phyloP scores from a whole-genome alignment of 2,329 filamentous ascomycete species.

The Trichoderma hamatum region DNA sequence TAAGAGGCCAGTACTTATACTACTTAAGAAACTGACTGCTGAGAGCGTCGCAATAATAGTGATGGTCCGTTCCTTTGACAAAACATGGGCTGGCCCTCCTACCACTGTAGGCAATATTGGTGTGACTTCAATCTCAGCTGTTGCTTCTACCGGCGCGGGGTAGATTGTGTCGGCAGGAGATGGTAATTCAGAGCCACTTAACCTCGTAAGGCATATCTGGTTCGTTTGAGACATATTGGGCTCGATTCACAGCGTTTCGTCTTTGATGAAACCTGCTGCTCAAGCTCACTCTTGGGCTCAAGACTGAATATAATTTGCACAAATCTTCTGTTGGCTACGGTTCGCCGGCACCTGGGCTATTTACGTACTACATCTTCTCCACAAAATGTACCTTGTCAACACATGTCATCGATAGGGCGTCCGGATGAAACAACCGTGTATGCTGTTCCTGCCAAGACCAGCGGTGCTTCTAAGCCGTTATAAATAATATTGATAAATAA shows the following conservation, averaged over 20 bases:
- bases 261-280: background rate
- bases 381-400: background rate
- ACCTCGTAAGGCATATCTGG: background rate
- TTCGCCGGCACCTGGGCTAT: background rate
- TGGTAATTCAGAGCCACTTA: background rate
- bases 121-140: background rate
- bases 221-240: background rate
- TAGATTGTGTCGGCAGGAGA: background rate
- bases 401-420: background rate
- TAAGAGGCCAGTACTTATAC: background rate
- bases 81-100: background rate
- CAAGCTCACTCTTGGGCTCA: background rate
- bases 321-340: background rate
- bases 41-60: background rate
- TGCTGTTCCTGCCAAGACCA: too few species aligned
- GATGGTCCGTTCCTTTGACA: background rate
- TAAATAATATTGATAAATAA: too few species aligned
- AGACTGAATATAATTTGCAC: background rate
- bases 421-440: too few species aligned
- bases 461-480: too few species aligned
- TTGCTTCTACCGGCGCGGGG: background rate
- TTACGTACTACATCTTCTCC: background rate
- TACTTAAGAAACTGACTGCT: background rate
- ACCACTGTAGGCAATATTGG: background rate
- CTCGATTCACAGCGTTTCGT: background rate